These are phyloP conservation scores for Sicyos baderoa DNA, from an alignment of 306 rosid species.

Conservation along the genomic window DNA sequence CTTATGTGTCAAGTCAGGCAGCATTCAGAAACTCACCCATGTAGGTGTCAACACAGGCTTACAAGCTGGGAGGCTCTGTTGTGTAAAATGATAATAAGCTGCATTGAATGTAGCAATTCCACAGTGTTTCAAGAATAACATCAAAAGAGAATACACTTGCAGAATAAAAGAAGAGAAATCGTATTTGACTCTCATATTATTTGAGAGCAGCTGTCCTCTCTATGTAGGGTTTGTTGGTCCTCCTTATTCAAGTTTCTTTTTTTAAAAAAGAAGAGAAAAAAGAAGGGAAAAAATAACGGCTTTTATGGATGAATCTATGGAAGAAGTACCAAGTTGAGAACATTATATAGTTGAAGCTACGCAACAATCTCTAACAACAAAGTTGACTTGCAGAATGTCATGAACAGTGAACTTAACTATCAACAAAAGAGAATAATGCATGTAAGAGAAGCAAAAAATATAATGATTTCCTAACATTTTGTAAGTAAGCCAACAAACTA, in stretches of 20 bases:
- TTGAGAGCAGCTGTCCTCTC: too few species aligned
- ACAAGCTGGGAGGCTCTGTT: conserved; percentile 95
- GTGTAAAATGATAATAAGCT: conserved; percentile 65
- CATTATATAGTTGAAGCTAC: not conserved
- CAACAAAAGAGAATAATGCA: too few species aligned
- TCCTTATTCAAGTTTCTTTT: too few species aligned
- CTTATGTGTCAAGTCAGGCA: not conserved
- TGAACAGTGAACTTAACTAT: too few species aligned
- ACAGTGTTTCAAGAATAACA: conserved; percentile 4
- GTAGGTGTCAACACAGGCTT: conserved; percentile 83
- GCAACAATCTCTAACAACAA: not conserved
- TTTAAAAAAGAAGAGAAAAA: too few species aligned
- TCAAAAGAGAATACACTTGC: not conserved
- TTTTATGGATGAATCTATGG: not conserved
- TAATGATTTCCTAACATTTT: too few species aligned
- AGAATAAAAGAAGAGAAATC: conserved; percentile 1
- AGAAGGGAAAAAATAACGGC: not conserved
- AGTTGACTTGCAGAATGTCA: not conserved
- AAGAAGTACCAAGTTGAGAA: not conserved
- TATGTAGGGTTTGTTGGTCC: too few species aligned
- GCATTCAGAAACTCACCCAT: conserved; percentile 52
- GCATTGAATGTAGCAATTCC: conserved; percentile 29
- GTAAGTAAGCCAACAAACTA: too few species aligned
- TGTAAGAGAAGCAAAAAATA: too few species aligned
- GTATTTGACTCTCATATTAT: too few species aligned